phyloP scores from a whole-genome alignment of 176 grass and related monocot genomes.

The Carex pumila region DNA sequence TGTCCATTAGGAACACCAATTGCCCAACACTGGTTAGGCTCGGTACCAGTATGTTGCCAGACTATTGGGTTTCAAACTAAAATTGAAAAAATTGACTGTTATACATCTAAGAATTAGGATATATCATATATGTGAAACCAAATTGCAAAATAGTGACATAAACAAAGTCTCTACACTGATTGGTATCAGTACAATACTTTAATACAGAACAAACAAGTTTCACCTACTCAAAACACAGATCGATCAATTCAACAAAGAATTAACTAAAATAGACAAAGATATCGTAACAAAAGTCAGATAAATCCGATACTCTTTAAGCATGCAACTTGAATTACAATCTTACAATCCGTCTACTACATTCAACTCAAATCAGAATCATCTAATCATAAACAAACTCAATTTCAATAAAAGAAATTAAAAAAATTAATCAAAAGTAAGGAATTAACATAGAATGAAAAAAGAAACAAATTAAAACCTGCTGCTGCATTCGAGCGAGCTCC shows the following conservation, averaged over 20 bases:
- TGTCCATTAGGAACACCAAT: not conserved
- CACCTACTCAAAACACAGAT: not conserved
- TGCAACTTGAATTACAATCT: not conserved
- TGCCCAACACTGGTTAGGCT: not conserved
- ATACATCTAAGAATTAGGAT: not conserved
- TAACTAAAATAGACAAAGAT: not conserved
- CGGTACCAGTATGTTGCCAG: not conserved
- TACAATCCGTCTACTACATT: not conserved
- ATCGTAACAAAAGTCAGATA: not conserved
- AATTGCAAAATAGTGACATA: not conserved
- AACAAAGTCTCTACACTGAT: not conserved
- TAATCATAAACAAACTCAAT: not conserved
- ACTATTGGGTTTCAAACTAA: not conserved
- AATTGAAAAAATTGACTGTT: not conserved
- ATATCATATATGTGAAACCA: not conserved
- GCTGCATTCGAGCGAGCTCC: conserved; percentile 83
- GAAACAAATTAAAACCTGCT: conserved; percentile 39
- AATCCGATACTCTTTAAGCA: not conserved
- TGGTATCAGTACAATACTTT: not conserved
- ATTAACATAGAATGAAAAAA: not conserved
- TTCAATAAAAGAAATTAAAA: not conserved
- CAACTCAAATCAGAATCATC: not conserved
- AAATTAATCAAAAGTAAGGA: not conserved
- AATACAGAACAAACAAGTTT: not conserved
- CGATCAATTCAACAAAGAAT: not conserved